Evolutionary conservation across 257 asterid genomes (phyloP).

Genomic region (Solanum arcanum): DNA sequence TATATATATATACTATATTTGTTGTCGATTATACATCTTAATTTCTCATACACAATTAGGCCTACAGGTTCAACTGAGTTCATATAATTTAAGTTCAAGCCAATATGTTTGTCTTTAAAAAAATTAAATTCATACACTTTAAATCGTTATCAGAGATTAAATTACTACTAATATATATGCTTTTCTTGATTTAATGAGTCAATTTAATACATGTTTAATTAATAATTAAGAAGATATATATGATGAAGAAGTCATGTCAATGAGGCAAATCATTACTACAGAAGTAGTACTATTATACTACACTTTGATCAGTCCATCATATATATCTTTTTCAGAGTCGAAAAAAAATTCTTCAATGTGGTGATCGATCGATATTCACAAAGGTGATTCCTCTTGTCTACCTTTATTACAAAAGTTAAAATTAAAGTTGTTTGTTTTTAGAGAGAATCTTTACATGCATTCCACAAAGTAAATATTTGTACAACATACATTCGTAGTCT

Average conservation of each 20-base stretch:
- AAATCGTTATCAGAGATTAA: background rate
- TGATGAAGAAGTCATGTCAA: background rate
- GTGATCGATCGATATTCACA: background rate
- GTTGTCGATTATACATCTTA: background rate
- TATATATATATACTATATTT: background rate
- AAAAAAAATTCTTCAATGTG: background rate
- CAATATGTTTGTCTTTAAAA: background rate
- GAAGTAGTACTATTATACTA: background rate
- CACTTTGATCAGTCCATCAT: background rate
- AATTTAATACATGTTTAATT: background rate
- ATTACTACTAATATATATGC: background rate
- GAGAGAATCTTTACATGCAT: background rate
- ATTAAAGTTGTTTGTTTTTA: background rate
- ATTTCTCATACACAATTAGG: background rate
- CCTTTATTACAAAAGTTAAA: background rate
- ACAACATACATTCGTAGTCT: background rate
- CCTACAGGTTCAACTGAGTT: background rate
- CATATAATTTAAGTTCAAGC: background rate
- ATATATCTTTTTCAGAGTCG: background rate
- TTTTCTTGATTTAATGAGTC: background rate
- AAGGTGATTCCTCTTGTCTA: constrained; percentile 2
- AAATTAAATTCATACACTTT: background rate
- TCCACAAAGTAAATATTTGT: background rate
- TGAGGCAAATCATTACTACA: background rate
- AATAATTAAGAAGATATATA: background rate